Evolutionary conservation across 345 rosid species (phyloP), one percentile per base, ranked within the genome.

Genomic region (Laguncularia racemosa): DNA sequence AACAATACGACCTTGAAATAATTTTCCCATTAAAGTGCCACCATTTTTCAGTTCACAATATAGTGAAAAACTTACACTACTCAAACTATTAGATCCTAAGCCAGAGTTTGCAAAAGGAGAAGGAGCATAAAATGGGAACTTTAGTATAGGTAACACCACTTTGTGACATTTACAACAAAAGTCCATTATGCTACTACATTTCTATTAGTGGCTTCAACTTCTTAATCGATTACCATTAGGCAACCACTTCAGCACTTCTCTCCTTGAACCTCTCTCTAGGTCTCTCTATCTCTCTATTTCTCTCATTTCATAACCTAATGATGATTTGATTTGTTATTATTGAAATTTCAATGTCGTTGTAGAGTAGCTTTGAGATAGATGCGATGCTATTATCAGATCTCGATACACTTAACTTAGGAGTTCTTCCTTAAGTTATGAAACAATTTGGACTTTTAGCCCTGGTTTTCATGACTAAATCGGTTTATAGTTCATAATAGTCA

Each of bases 161-260:
- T 2, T 75, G 92, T 48, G 99, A 97, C 45, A 96, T 81, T 17
- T 93, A 83, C 90, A 93, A 84, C 62, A 96, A 89, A 83, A 89
- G 85, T 52, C 96, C 99, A 18, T 73, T 89, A 26, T 83, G 91
- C 0, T 93, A 93, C 78, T 58, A 87, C 15, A 82, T 89, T 70
- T 84, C 96, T 69, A 67, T 93, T 26, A 96, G 89, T 63, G 83
- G 84, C 67, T 93, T 93, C 78, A 85, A 82, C 71, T 83, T 93
- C 85, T 70, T 93, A 23, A 47, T 89, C 67, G 99, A 93, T 61
- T 93, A 96, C 63, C 97, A 97, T 44, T 93, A 97, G 99, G 89
- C 72, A 97, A 93, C 70, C 86, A 80, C 56, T 93, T 93, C 57
- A 95, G 87, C 46, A 67, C 88, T 20, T 80, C 96, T 13, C 88